Percentiles rank a stretch among this genome's conserved stretches.
These are phyloP conservation scores for Yamadazyma siamensis DNA, from an alignment of 1,139 yeast species.

Conservation along the genomic window DNA sequence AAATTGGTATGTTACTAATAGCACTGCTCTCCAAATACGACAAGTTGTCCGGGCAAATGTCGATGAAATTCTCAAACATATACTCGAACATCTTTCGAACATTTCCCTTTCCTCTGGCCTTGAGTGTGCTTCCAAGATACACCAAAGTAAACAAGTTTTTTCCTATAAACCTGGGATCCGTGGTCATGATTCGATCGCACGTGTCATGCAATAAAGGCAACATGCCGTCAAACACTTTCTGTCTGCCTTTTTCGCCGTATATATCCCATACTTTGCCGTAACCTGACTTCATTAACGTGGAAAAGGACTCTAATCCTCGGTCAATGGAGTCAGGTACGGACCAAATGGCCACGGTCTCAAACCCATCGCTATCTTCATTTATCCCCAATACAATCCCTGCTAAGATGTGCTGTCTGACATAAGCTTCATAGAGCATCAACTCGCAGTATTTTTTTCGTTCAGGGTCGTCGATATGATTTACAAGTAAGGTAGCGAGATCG, in stretches of 20 bases:
- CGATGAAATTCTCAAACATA: constrained; percentile 52
- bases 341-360: constrained; percentile 67
- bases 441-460: constrained; percentile 41
- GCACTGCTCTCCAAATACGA: constrained; percentile 61
- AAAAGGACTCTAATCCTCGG: constrained; percentile 46
- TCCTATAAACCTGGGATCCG: constrained; percentile 33
- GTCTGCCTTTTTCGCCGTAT: constrained; percentile 50
- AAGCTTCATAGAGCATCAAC: constrained; percentile 50
- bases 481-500: constrained; percentile 47
- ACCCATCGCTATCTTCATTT: constrained; percentile 40
- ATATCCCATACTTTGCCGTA: constrained; percentile 52
- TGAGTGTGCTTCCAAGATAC: constrained; percentile 56
- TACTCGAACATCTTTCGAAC: constrained; percentile 56
- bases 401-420: constrained; percentile 53
- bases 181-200: constrained; percentile 32
- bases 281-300: constrained; percentile 55
- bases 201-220: constrained; percentile 56
- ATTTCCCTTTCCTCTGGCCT: constrained; percentile 67
- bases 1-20: constrained; percentile 52
- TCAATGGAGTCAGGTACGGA: constrained; percentile 48
- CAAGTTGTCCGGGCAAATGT: constrained; percentile 35
- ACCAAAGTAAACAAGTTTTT: constrained; percentile 55
- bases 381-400: constrained; percentile 55
- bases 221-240: constrained; percentile 54
- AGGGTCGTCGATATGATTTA: constrained; percentile 38